Base-by-base conservation (phyloP, 352 stramenopile species). In the Albugo candida region DNA sequence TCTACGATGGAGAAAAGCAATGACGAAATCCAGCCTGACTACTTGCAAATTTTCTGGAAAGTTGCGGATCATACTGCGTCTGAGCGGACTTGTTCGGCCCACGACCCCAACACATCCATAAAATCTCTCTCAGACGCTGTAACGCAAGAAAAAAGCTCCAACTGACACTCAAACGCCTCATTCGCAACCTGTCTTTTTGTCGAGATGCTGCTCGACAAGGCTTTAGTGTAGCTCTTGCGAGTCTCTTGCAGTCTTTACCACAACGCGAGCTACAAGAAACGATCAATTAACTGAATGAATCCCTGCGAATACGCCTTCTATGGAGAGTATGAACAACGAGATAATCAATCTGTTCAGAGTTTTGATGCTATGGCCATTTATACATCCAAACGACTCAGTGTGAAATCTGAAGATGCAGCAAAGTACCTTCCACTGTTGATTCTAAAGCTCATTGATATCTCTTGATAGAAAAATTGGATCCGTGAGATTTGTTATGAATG, bases 251-350 rank as follows among this genome's bases (percentile, higher is more conserved):
- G 21, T 48, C 62, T 14, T 88, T 88, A 40, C 54, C 63, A 0
- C 44, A 49, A 44, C 36, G 76, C 11, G 36, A 62, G 24, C 48
- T 88, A 16, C 52, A 60, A 24, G 63, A 69, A 40, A 70, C 83
- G 38, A 63, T 82, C 20, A 53, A 62, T 19, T 53, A 84, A 44
- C 54, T 92, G 44, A 58, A 58, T 19, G 69, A 84, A 4, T 60
- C 76, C 47, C 94, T 92, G 75, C 61, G 88, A 53, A 61, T 86
- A 24, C 70, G 71, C 42, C 64, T 59, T 77, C 64, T 49, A 91
- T 94, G 75, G 93, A 93, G 55, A 76, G 77, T 48, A 87, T 91
- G 71, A 95, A 55, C 81, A 95, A 64, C 70, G 84, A 45, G 84
- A 95, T 50, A 72, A 91, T 65, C 80, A 92, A 70, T 92, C 95